These are phyloP conservation scores for Oligophagozyma castellii DNA, from an alignment of 1,139 yeast species.

Conservation along the genomic window DNA sequence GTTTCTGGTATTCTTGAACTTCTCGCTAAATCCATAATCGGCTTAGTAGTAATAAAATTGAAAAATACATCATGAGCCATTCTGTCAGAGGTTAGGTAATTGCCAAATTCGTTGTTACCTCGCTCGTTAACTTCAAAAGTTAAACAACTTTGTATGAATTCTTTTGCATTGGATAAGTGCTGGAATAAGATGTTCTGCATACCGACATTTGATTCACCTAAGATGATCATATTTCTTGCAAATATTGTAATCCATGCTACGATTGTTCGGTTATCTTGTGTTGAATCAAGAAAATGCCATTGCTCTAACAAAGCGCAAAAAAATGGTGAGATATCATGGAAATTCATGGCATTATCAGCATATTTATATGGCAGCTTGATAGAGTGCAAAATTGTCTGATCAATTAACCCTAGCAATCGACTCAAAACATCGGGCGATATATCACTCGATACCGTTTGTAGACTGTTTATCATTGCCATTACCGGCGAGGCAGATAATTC, in stretches of 20 bases:
- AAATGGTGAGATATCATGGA: slow-evolving; percentile 45
- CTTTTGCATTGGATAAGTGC: no score
- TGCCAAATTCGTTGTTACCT: no score
- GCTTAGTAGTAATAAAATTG: no score
- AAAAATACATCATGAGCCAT: no score
- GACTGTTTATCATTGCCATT: slow-evolving; percentile 30
- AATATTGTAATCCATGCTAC: slow-evolving; percentile 41
- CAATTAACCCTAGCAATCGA: slow-evolving; percentile 46
- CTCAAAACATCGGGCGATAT: slow-evolving; percentile 7
- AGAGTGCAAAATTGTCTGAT: slow-evolving; percentile 60
- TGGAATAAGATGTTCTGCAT: no score
- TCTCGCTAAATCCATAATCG: no score
- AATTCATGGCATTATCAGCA: slow-evolving; percentile 44
- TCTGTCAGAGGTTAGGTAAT: no score
- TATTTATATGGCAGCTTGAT: slow-evolving; percentile 72
- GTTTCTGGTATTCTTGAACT: no score
- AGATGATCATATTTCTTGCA: slow-evolving; percentile 30
- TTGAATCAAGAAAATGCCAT: slow-evolving; percentile 37
- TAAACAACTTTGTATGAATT: no score
- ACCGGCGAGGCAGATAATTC: slow-evolving; percentile 33
- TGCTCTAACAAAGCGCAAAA: slow-evolving; percentile 61
- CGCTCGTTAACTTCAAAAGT: no score
- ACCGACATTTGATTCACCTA: slow-evolving; percentile 58
- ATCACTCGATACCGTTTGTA: slow-evolving; percentile 14
- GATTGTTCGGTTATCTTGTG: slow-evolving; percentile 17